These are phyloP conservation scores for Zostera marina DNA, from an alignment of 116 monocot genomes.

Conservation along the genomic window DNA sequence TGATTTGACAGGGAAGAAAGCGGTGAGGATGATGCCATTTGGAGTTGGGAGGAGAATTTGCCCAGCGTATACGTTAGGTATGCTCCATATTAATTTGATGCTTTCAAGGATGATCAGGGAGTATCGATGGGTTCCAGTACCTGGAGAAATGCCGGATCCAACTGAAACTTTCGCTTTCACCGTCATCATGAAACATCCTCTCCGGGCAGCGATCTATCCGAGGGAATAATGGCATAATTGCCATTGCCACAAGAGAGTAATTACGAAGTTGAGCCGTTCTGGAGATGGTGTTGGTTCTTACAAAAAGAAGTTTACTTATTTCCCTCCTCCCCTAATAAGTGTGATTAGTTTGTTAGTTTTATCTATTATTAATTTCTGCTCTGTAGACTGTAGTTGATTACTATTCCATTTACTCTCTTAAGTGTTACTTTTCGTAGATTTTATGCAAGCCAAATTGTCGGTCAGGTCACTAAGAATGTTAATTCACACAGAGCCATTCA, in stretches of 20 bases:
- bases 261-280: no score
- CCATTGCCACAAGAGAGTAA: neutral
- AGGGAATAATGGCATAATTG: conserved; percentile 14
- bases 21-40: conserved; percentile 84
- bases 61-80: conserved; percentile 60
- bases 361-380: no score
- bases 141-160: conserved; percentile 33
- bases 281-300: no score
- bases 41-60: conserved; percentile 83
- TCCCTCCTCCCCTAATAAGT: no score
- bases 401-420: no score
- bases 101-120: conserved; percentile 64
- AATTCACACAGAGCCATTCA: no score
- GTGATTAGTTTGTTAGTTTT: no score
- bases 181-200: conserved; percentile 74
- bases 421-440: no score
- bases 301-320: no score
- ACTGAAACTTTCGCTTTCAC: conserved; percentile 89
- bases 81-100: conserved; percentile 67
- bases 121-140: conserved; percentile 45
- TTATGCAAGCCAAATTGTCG: no score
- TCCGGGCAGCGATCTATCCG: conserved; percentile 45
- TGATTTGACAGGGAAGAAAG: conserved; percentile 64
- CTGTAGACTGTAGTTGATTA: no score
- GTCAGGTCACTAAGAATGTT: no score